phyloP scores from a whole-genome alignment of 306 rosid species.

The Senna siamea region DNA sequence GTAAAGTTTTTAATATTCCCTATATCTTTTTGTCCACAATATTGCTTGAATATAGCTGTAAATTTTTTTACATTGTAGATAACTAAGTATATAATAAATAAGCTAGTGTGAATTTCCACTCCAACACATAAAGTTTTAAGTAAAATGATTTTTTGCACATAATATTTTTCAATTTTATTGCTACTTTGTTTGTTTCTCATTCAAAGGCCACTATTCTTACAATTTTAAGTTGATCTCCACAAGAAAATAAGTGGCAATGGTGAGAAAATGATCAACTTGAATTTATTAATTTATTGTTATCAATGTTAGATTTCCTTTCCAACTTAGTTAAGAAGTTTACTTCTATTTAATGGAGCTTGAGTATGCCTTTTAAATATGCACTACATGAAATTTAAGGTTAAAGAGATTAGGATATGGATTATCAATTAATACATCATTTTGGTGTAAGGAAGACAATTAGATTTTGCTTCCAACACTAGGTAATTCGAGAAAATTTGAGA shows the following conservation, averaged over 20 bases:
- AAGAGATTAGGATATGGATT: slow-evolving; percentile 4
- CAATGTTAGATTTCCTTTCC: background rate
- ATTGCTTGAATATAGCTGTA: background rate
- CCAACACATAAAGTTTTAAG: background rate
- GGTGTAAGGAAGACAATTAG: slow-evolving; percentile 9
- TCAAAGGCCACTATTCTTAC: background rate
- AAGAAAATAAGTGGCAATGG: slow-evolving; percentile 2
- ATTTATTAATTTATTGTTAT: background rate
- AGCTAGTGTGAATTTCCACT: background rate
- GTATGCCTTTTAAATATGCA: background rate
- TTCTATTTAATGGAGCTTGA: background rate
- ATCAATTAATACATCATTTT: background rate
- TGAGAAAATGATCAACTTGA: no score
- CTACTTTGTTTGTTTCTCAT: background rate
- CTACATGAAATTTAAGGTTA: slow-evolving; percentile 15
- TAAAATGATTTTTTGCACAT: background rate
- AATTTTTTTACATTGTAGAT: slow-evolving; percentile 1
- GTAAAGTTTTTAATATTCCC: no score
- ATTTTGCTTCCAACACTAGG: background rate
- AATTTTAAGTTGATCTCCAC: slow-evolving; percentile 3
- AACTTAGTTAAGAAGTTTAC: slow-evolving; percentile 11
- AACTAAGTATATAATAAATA: slow-evolving; percentile 1
- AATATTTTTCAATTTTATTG: background rate
- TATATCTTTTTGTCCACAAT: no score
- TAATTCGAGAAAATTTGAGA: slow-evolving; percentile 4